Base-by-base conservation (phyloP, 768 basidiomycete genomes). In the Pleurotus ostreatus region DNA sequence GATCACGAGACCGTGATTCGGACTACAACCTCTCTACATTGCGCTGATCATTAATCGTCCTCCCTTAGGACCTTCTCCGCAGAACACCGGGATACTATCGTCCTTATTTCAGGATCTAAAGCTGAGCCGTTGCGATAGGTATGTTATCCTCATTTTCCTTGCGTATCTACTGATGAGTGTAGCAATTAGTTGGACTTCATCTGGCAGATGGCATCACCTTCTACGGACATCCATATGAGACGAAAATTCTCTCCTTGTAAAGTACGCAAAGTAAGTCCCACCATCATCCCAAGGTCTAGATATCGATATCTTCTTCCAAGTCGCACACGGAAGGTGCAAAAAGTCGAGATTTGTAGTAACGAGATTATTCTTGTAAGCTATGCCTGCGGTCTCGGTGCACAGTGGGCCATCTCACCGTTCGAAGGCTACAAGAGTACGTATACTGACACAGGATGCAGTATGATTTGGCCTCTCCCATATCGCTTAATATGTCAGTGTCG, bases 241-340 rank as follows among this genome's bases (percentile, higher is more conserved):
- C 85, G 0, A 86, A 86, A 61, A 88, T 90, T 58, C 63, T 88
- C 62, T 73, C 80, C 1, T 66, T 92, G 43, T 81, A 68, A 79
- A 37, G 80, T 90, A 30, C 85, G 88, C 59, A 76, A 79, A 52
- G 71, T 89, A 37, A 88, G 89, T 0, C 78, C 82, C 0, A 79
- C 75, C 55, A 84, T 90, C n/a, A 83, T 46, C 68, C 89, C 56
- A 70, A 78, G 26, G 60, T 20, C 88, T 90, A 54, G 89, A 91
- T n/a, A 79, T 82, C 0, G 89, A 91, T n/a, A 79, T 82, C 0
- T 84, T 83, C 2, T 91, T 91, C 81, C 87, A 89, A 64, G 83
- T 87, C 52, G 85, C 86, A 0, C 90, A 88, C 61, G 87, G 89
- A 2, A 76, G 79, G 48, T 89, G 88, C 69, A 68, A 76, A 45